These are phyloP conservation scores for Oryza brachyantha DNA, from an alignment of 176 grass and related monocot species.

Conservation along the genomic window DNA sequence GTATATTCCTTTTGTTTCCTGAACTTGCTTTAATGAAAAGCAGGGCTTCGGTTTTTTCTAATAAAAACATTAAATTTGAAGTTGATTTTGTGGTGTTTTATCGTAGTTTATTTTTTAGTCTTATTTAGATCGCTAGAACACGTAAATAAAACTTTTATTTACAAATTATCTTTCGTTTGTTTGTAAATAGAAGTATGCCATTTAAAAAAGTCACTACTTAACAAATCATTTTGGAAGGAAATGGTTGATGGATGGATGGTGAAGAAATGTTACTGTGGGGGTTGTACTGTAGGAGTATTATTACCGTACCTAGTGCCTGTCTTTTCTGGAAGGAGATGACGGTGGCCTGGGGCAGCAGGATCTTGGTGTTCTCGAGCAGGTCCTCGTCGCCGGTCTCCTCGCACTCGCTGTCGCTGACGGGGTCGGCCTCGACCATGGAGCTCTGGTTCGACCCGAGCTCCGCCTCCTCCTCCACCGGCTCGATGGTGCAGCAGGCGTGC, in stretches of 20 bases:
- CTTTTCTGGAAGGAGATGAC: slow-evolving; percentile 91
- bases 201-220: no score
- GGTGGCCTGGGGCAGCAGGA: slow-evolving; percentile 24
- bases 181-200: no score
- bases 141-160: no score
- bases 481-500: slow-evolving; percentile 95
- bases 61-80: no score
- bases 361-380: slow-evolving; percentile 61
- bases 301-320: slow-evolving; percentile 94
- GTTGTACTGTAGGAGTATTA: neutral
- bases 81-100: no score
- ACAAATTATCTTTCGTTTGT: no score
- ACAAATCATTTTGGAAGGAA: neutral
- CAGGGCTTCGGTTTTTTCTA: no score
- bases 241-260: neutral
- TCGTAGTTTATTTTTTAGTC: no score
- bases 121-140: no score
- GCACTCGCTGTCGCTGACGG: neutral
- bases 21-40: no score
- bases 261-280: no score
- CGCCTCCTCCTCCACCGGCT: slow-evolving; percentile 26
- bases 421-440: slow-evolving; percentile 29
- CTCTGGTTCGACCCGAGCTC: slow-evolving; percentile 11
- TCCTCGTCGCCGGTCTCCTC: slow-evolving; percentile 73
- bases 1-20: no score